Base-by-base conservation (phyloP, 2,329 filamentous ascomycete species). In the Beauveria sp. region DNA sequence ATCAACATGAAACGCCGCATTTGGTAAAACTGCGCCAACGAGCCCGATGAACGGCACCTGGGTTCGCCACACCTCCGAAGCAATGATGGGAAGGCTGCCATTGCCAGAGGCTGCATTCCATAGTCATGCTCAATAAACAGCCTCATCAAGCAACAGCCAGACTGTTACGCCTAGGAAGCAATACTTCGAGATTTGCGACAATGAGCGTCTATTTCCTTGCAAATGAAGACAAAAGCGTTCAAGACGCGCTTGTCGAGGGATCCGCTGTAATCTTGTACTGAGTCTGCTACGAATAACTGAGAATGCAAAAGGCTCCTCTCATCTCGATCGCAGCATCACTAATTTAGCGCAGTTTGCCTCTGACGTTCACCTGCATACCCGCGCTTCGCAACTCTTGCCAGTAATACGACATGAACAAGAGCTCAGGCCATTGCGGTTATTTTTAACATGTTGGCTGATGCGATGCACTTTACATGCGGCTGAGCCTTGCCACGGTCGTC, bases 1-100 rank as follows among this genome's bases (percentile, higher is more conserved):
- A 53, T 60, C 49, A 60, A 60, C 26, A 60, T 60, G 57, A 60
- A 60, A 60, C 57, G 26, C 40, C 49, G 24, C 38, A 22, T 22
- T 43, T 28, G 24, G 22, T 24, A 26, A 31, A 38, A 16, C 34
- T 34, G 18, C 9, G 46, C 46, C 16, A 20, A 24, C 24, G 9
- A 38, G 38, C 20, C 26, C 48, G 48, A 31, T 50, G 48, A 50
- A 50, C 14, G 28, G 26, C 48, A 31, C 4, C 9, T 26, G n/a
- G 14, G 12, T 34, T 34, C 4, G 12, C 31, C 31, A 34, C 31
- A 34, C 12, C 31, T 34, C 1, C 31, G 12, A 34, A 14, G 31
- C 31, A 34, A 34, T 14, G 31, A 34, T 34, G 31, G 31, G 5
- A 34, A 34, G 31, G 31, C 31, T 34, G 31, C 31, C 31, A 34